phyloP scores from a whole-genome alignment of 805 yeast genomes.

The Torulaspora indica region DNA sequence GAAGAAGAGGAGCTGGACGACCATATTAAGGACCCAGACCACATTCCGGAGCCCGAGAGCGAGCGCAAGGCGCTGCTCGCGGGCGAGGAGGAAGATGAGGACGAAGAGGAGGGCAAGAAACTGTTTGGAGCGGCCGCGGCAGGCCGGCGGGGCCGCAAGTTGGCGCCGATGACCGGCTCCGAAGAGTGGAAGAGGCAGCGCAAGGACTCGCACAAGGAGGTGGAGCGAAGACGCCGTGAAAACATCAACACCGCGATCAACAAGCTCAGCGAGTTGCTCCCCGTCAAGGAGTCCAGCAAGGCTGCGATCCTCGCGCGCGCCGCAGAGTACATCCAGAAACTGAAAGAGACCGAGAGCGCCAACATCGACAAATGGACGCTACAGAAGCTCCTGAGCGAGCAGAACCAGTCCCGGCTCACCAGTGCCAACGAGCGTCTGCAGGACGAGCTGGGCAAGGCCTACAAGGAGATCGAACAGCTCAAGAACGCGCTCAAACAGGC shows the following conservation, averaged over 20 bases:
- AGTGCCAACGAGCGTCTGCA: conserved; percentile 84
- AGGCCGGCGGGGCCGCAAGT: conserved; percentile 30
- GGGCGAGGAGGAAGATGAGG: conserved; percentile 13
- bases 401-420: conserved; percentile 79
- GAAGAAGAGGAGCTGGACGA: conserved; percentile 21
- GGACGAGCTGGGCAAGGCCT: conserved; percentile 83
- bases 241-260: conserved; percentile 82
- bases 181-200: conserved; percentile 46
- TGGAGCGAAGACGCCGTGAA: conserved; percentile 88
- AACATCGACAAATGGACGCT: conserved; percentile 93
- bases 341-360: conserved; percentile 84
- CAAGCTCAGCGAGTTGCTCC: conserved; percentile 70
- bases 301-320: conserved; percentile 85
- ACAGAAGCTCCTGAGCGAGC: conserved; percentile 88
- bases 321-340: conserved; percentile 81
- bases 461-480: conserved; percentile 85
- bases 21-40: conserved; percentile 19
- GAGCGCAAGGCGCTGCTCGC: conserved; percentile 10
- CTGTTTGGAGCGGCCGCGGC: conserved; percentile 11
- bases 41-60: conserved; percentile 13
- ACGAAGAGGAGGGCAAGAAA: conserved; percentile 16
- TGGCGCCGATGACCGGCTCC: conserved; percentile 29
- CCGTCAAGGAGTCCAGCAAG: conserved; percentile 76
- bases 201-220: conserved; percentile 90
- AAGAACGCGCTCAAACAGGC: conserved; percentile 36